Percentiles rank a stretch among this genome's conserved stretches.
Evolutionary conservation across 176 grass and related monocot species (phyloP).

Genomic region (Juncus effusus): DNA sequence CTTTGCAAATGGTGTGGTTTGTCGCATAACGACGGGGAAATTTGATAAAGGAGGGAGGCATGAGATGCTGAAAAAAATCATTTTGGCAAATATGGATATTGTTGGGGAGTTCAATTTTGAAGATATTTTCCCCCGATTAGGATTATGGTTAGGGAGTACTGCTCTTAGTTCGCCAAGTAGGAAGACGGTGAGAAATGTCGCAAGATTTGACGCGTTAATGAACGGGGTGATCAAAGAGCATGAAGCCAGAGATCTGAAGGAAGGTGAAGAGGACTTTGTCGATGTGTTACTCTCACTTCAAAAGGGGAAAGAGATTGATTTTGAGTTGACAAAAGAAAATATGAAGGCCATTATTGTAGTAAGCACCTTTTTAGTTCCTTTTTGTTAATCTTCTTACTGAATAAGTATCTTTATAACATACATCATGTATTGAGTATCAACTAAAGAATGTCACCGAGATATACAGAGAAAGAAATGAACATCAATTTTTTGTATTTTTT

Average conservation of each 20-base stretch:
- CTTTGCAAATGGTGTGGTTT: constrained; percentile 12
- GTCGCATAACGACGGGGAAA: constrained; percentile 14
- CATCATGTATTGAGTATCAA: too few relatives aligned
- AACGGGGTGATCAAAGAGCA: neutral
- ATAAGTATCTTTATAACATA: too few relatives aligned
- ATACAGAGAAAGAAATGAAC: too few relatives aligned
- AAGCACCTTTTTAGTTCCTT: too few relatives aligned
- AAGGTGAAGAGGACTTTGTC: neutral
- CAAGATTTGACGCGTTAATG: neutral
- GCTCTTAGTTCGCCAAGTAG: neutral
- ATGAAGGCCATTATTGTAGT: too few relatives aligned
- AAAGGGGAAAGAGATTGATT: constrained; percentile 4
- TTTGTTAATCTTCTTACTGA: too few relatives aligned
- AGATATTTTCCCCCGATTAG: neutral
- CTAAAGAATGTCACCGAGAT: too few relatives aligned
- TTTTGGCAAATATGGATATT: neutral
- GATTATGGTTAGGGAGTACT: neutral
- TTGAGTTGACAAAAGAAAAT: too few relatives aligned
- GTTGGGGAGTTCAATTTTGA: neutral
- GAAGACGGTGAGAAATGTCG: neutral
- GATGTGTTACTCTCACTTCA: constrained; percentile 5
- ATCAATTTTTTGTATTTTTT: neutral
- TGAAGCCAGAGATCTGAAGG: neutral
- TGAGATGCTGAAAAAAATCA: constrained; percentile 5
- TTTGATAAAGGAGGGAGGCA: constrained; percentile 16